phyloP scores from a whole-genome alignment of 2,329 filamentous ascomycete species.

The Apiospora aurea region DNA sequence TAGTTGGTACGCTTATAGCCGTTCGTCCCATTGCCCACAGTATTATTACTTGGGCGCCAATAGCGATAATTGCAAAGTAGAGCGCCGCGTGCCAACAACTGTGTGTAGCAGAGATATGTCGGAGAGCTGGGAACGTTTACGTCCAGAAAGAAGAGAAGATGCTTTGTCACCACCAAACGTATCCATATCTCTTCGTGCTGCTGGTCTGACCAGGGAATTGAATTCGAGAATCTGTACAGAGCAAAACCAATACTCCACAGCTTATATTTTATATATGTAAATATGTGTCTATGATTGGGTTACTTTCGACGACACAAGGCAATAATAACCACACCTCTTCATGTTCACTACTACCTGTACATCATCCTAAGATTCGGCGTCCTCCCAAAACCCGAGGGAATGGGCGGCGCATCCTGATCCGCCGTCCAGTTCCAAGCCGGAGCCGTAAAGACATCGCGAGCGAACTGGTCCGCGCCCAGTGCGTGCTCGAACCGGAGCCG shows the following conservation, averaged over 20 bases:
- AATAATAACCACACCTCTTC: background rate
- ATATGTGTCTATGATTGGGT: background rate
- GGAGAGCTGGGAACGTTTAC: background rate
- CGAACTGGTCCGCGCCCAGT: constrained; percentile 58
- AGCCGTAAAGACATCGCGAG: constrained; percentile 62
- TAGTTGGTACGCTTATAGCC: no score
- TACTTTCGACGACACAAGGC: background rate
- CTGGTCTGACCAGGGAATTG: no score
- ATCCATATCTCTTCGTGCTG: background rate
- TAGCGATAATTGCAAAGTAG: background rate
- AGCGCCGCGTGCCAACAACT: background rate
- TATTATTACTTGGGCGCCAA: no score
- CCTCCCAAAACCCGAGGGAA: background rate
- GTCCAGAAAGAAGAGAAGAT: background rate
- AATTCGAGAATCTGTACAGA: no score
- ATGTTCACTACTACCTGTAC: background rate
- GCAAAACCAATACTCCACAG: no score
- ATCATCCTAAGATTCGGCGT: constrained; percentile 11
- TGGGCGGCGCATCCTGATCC: constrained; percentile 43
- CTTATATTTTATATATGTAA: no score
- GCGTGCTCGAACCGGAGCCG: constrained; percentile 56
- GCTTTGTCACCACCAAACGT: background rate
- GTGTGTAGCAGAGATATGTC: background rate
- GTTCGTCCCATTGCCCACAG: background rate
- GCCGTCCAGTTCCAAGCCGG: constrained; percentile 67